Evolutionary conservation across 2,329 filamentous ascomycete genomes (phyloP).

Genomic region (Epichloe sibirici): DNA sequence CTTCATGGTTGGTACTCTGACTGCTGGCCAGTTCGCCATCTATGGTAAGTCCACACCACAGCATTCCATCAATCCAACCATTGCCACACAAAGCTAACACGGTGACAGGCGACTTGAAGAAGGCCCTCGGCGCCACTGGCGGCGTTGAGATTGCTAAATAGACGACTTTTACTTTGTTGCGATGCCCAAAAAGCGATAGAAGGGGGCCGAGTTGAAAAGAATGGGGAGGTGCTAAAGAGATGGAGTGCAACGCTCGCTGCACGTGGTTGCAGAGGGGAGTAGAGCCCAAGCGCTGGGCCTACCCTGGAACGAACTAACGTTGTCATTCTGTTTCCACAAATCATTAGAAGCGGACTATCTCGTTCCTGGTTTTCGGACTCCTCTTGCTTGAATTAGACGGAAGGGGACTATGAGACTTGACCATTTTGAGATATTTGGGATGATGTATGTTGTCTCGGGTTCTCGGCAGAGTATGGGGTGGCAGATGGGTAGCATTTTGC

Average conservation of each 20-base stretch:
- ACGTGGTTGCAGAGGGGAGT: not conserved
- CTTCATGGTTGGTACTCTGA: conserved; percentile 56
- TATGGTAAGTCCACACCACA: conserved; percentile 36
- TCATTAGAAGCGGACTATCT: conserved; percentile 1
- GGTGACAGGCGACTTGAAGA: conserved; percentile 45
- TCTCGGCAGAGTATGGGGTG: conserved; percentile 13
- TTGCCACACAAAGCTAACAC: not conserved
- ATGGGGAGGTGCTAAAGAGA: not conserved
- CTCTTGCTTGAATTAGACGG: not conserved
- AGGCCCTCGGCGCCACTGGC: conserved; percentile 31
- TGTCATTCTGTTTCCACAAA: not conserved
- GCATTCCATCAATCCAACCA: not conserved
- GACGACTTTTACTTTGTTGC: not conserved
- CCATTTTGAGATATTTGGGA: not conserved
- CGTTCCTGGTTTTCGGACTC: not conserved
- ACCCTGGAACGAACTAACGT: not conserved
- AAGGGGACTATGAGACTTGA: not conserved
- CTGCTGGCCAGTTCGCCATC: conserved; percentile 77
- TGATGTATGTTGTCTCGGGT: conserved; percentile 6
- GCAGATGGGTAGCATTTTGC: conserved; percentile 10
- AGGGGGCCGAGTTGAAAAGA: not conserved
- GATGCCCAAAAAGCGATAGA: not conserved
- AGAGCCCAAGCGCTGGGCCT: conserved; percentile 11
- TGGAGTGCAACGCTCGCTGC: not conserved
- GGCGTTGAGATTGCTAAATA: conserved; percentile 16